Conservation (phyloP, 2,329 filamentous ascomycete species). For the Didymella arachidicola region DNA sequence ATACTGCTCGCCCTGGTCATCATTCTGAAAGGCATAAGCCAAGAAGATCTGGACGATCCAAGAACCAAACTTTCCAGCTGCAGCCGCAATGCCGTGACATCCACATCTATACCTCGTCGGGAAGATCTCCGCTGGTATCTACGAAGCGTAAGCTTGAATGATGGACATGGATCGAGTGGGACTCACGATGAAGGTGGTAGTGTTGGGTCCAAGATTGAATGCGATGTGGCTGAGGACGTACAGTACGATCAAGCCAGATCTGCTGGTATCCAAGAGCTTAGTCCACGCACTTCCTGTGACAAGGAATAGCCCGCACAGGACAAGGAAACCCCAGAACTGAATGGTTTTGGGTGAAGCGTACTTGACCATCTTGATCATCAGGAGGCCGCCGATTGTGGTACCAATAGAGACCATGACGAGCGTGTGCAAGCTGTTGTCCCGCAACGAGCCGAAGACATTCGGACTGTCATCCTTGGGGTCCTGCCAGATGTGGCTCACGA, state of each 20-base stretch:
- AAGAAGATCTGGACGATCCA: slow-evolving; percentile 55
- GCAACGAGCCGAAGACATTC: slow-evolving; percentile 36
- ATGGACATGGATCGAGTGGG: too few relatives aligned
- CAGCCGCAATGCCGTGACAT: slow-evolving; percentile 63
- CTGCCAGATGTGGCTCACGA: slow-evolving; percentile 47
- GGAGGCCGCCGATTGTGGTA: slow-evolving; percentile 39
- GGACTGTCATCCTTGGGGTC: slow-evolving; percentile 22
- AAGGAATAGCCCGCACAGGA: slow-evolving; percentile 44
- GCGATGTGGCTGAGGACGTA: slow-evolving; percentile 46
- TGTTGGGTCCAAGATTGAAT: slow-evolving; percentile 49
- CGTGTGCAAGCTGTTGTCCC: slow-evolving; percentile 41
- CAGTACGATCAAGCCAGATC: slow-evolving; percentile 40
- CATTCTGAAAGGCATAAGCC: slow-evolving; percentile 38
- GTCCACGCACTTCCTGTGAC: slow-evolving; percentile 46
- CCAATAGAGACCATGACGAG: slow-evolving; percentile 48
- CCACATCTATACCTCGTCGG: slow-evolving; percentile 63
- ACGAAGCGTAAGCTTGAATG: slow-evolving; percentile 50
- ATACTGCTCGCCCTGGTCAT: slow-evolving; percentile 24
- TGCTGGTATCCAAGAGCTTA: slow-evolving; percentile 34
- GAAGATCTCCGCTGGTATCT: slow-evolving; percentile 65
- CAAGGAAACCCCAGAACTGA: slow-evolving; percentile 46
- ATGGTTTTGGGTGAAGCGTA: slow-evolving; percentile 45
- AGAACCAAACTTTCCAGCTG: slow-evolving; percentile 61
- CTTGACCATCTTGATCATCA: slow-evolving; percentile 48
- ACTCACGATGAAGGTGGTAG: slow-evolving; percentile 48